A percentile compares a stretch with the other conserved stretches of the same genome.
Evolutionary conservation across 2,329 filamentous ascomycete genomes (phyloP).

Genomic region (Pyricularia grisea): DNA sequence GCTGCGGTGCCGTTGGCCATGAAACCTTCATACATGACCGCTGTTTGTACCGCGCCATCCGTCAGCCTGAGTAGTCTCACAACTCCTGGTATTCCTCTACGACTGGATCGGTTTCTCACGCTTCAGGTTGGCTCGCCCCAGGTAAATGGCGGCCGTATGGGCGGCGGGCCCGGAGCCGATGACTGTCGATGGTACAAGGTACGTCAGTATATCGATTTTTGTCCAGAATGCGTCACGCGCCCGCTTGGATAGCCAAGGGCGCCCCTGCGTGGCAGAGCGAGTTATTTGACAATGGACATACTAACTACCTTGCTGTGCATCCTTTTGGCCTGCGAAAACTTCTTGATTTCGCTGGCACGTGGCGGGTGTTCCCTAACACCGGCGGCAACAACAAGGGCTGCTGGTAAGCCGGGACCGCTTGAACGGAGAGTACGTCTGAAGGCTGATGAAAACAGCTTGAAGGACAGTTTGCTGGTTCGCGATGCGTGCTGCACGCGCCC

Average conservation of each 20-base stretch:
- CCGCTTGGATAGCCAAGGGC: neutral
- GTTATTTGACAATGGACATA: slow-evolving; percentile 33
- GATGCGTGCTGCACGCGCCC: neutral
- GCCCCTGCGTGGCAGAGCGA: neutral
- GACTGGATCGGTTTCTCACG: slow-evolving; percentile 36
- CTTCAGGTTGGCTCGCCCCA: slow-evolving; percentile 87
- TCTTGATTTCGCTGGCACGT: slow-evolving; percentile 24
- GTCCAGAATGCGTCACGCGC: neutral
- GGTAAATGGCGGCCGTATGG: slow-evolving; percentile 95
- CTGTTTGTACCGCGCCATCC: slow-evolving; percentile 22
- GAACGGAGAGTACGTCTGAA: slow-evolving; percentile 70
- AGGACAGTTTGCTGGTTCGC: slow-evolving; percentile 26
- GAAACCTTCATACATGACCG: slow-evolving; percentile 95
- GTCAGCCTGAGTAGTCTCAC: neutral
- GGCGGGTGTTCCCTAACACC: slow-evolving; percentile 44
- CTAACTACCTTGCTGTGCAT: slow-evolving; percentile 94
- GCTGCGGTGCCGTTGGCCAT: slow-evolving; percentile 94
- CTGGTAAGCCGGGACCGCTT: slow-evolving; percentile 61
- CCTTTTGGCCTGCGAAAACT: slow-evolving; percentile 36
- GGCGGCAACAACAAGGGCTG: slow-evolving; percentile 58
- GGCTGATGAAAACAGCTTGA: slow-evolving; percentile 87
- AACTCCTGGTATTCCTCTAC: neutral
- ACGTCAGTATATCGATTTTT: neutral
- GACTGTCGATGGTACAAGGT: slow-evolving; percentile 30
- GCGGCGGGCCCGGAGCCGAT: slow-evolving; percentile 94